Evolutionary conservation across 192 early-diverging fungal genomes (phyloP).

Genomic region (Coemansia sp.): DNA sequence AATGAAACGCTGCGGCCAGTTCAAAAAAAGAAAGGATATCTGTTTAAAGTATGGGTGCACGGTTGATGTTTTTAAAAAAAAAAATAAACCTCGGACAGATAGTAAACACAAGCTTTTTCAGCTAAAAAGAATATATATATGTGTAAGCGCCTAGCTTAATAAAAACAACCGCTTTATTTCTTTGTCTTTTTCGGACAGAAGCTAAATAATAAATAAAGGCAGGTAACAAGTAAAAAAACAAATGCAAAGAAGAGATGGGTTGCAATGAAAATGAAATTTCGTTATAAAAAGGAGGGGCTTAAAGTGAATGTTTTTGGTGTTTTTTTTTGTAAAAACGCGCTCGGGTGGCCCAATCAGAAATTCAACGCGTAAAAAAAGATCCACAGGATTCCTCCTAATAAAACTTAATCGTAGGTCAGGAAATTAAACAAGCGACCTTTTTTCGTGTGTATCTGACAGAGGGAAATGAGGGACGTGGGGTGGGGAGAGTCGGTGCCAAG

Average conservation of each 20-base stretch:
- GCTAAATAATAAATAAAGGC: background rate
- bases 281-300: background rate
- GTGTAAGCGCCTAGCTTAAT: background rate
- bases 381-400: background rate
- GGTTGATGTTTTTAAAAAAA: background rate
- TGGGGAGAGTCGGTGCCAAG: background rate
- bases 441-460: no score
- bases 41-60: background rate
- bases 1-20: background rate
- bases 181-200: background rate
- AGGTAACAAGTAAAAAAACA: background rate
- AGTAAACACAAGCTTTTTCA: background rate
- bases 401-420: no score
- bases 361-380: background rate
- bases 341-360: background rate
- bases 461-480: no score
- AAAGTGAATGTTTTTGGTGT: background rate
- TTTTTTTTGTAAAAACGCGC: background rate
- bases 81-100: background rate
- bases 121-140: background rate
- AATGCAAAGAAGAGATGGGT: constrained; percentile 9
- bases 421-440: no score
- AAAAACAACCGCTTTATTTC: background rate
- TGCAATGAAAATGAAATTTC: background rate
- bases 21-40: background rate